These are phyloP conservation scores for Macrolepiota albuminosa DNA, from an alignment of 768 basidiomycete species.

Conservation along the genomic window DNA sequence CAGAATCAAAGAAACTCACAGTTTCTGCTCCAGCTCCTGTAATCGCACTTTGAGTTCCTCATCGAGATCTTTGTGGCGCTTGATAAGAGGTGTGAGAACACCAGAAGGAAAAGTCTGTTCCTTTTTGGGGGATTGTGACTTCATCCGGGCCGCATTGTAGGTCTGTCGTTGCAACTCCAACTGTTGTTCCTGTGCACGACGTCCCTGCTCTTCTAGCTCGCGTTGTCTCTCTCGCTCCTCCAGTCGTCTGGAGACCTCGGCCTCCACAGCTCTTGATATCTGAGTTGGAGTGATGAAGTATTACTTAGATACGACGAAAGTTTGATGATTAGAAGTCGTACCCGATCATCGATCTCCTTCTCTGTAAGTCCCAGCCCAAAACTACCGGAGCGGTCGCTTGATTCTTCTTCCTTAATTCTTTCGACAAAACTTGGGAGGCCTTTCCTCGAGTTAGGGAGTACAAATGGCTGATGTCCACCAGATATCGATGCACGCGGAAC, in stretches of 20 bases:
- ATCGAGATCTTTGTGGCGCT: constrained; percentile 64
- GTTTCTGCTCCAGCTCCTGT: constrained; percentile 66
- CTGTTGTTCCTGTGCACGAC: constrained; percentile 28
- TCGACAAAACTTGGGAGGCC: constrained; percentile 15
- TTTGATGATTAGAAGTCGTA: constrained; percentile 23
- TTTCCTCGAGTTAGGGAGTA: constrained; percentile 21
- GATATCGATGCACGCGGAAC: constrained; percentile 30
- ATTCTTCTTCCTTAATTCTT: constrained; percentile 21
- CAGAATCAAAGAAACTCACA: constrained; percentile 43
- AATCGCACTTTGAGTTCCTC: constrained; percentile 60
- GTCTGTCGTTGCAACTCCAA: constrained; percentile 19
- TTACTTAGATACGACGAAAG: background rate
- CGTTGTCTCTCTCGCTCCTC: constrained; percentile 41
- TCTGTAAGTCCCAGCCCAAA: constrained; percentile 47
- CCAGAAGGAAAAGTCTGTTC: constrained; percentile 39
- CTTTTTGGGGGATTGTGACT: constrained; percentile 31
- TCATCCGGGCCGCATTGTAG: constrained; percentile 19
- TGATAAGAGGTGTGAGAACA: constrained; percentile 57
- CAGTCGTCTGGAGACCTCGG: constrained; percentile 64
- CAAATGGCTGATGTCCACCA: constrained; percentile 35
- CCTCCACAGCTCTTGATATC: constrained; percentile 74
- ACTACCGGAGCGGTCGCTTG: constrained; percentile 28
- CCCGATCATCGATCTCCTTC: constrained; percentile 72
- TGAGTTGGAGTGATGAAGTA: constrained; percentile 19
- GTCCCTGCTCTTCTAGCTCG: constrained; percentile 33